Conservation (phyloP, 768 basidiomycete genomes). For the Podaxis sp. region DNA sequence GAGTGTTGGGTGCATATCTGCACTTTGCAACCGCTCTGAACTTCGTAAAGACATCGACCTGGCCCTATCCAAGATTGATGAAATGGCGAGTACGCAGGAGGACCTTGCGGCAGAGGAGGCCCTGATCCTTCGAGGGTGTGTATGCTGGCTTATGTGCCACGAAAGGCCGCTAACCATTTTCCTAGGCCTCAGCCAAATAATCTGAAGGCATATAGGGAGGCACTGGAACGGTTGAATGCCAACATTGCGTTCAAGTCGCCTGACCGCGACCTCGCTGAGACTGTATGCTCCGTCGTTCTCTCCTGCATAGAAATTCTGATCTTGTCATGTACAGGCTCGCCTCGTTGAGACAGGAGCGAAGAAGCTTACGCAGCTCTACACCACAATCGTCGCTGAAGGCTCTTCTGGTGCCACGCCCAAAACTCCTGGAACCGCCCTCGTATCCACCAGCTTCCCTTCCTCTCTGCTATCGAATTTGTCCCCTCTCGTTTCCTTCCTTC, state of each 20-base stretch:
- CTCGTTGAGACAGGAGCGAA: conserved; percentile 81
- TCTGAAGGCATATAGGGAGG: conserved; percentile 62
- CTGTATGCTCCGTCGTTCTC: conserved; percentile 28
- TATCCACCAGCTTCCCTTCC: conserved; percentile 45
- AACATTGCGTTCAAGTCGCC: conserved; percentile 72
- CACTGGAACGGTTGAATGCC: conserved; percentile 72
- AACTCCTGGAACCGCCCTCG: not conserved
- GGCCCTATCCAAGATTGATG: conserved; percentile 73
- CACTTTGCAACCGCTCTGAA: not conserved
- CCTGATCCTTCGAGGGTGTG: conserved; percentile 72
- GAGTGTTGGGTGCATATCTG: conserved; percentile 22
- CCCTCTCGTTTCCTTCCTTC: conserved; percentile 66
- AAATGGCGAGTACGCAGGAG: conserved; percentile 70
- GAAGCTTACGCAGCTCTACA: conserved; percentile 77
- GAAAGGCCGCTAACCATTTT: not conserved
- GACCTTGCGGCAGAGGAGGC: conserved; percentile 77
- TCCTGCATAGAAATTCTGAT: not conserved
- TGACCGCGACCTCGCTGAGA: conserved; percentile 50
- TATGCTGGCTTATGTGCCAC: conserved; percentile 4
- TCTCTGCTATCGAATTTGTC: conserved; percentile 47
- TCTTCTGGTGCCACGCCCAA: conserved; percentile 68
- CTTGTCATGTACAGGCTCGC: conserved; percentile 39
- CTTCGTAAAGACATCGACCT: conserved; percentile 66
- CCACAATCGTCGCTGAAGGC: conserved; percentile 84
- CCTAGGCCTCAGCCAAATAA: conserved; percentile 68